phyloP scores from a whole-genome alignment of 75 land plant genomes.

The Larix kaempferi region DNA sequence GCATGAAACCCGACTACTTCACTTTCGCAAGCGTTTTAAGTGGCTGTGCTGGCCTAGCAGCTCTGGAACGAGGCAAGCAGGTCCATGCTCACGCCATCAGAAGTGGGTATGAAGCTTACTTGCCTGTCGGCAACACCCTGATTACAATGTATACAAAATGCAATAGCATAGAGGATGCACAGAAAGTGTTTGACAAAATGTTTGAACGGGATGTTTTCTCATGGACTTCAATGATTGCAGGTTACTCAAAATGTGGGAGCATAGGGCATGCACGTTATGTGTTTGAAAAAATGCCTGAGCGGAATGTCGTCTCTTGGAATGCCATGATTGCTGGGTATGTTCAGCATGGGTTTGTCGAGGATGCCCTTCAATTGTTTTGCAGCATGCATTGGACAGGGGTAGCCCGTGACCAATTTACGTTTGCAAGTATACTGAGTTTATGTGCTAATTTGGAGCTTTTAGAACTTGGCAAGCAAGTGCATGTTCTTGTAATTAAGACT shows the following conservation, averaged over 20 bases:
- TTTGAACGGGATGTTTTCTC: conserved; percentile 9
- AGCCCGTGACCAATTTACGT: neutral
- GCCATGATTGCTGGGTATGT: neutral
- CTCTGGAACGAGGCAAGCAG: conserved; percentile 16
- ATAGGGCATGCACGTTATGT: conserved; percentile 23
- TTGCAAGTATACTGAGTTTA: conserved; percentile 10
- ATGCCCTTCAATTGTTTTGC: neutral
- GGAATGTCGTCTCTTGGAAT: conserved; percentile 17
- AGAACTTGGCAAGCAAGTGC: conserved; percentile 9
- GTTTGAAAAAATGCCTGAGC: conserved; percentile 31
- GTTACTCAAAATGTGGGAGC: conserved; percentile 24
- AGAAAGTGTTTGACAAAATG: conserved; percentile 9
- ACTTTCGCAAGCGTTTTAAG: conserved; percentile 39
- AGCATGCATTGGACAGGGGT: neutral
- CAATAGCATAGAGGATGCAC: conserved; percentile 4
- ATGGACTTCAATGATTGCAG: conserved; percentile 25
- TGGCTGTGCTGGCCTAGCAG: conserved; percentile 16
- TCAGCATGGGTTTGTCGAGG: neutral
- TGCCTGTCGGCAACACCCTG: conserved; percentile 11
- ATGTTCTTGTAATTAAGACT: neutral
- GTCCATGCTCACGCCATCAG: conserved; percentile 31
- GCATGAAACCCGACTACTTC: conserved; percentile 29
- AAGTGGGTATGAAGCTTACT: conserved; percentile 28
- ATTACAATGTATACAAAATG: conserved; percentile 26
- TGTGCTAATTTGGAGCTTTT: conserved; percentile 7